phyloP scores from a whole-genome alignment of 768 basidiomycete genomes.

The Terana coerulea region DNA sequence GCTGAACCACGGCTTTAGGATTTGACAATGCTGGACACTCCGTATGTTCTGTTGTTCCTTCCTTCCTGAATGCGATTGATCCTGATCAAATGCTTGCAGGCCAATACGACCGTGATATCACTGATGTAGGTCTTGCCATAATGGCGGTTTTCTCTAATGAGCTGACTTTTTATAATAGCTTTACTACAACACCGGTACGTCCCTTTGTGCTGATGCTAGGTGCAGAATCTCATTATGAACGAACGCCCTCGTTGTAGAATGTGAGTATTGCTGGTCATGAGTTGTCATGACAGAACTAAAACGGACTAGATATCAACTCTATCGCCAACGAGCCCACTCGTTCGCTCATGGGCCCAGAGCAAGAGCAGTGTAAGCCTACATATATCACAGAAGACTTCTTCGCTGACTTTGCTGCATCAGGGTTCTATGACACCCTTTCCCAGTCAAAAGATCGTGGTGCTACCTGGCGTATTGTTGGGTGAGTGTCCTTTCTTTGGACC shows the following conservation, averaged over 20 bases:
- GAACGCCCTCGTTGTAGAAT: constrained; percentile 1
- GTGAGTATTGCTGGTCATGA: constrained; percentile 2
- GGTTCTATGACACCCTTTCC: constrained; percentile 45
- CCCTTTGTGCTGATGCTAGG: background rate
- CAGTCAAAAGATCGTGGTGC: constrained; percentile 44
- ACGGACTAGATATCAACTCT: constrained; percentile 38
- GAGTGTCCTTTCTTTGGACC: constrained; percentile 8
- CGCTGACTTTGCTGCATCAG: constrained; percentile 25
- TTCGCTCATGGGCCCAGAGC: constrained; percentile 51
- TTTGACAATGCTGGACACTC: constrained; percentile 59
- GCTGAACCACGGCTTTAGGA: constrained; percentile 27
- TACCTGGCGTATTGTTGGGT: constrained; percentile 54
- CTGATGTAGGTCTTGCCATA: constrained; percentile 37
- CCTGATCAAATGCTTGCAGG: constrained; percentile 20
- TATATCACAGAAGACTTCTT: background rate
- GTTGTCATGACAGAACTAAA: background rate
- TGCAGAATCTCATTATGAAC: constrained; percentile 7
- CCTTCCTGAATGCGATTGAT: background rate
- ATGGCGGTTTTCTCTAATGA: background rate
- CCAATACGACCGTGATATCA: constrained; percentile 55
- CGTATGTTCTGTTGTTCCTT: constrained; percentile 29
- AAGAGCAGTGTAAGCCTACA: constrained; percentile 45
- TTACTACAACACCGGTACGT: constrained; percentile 48
- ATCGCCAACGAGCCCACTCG: constrained; percentile 40
- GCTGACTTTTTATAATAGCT: constrained; percentile 27